Evolutionary conservation across 192 early-diverging fungal species (phyloP), one percentile per base, ranked within the genome.

Genomic region (Mortierella alpina): DNA sequence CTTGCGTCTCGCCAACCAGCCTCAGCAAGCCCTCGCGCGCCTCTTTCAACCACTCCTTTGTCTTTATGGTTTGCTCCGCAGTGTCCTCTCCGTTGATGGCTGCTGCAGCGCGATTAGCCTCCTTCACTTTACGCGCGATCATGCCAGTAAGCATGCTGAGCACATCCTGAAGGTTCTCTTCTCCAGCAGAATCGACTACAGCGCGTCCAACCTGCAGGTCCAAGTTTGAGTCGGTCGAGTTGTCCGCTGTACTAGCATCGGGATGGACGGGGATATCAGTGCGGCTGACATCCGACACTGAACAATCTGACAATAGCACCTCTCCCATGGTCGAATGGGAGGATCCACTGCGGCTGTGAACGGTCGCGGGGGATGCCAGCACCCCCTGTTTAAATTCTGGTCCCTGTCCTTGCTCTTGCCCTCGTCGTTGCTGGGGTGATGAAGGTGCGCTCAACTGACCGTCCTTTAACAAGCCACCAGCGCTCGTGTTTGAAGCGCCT

Each of bases 1-100:
- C 75, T 39, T 77, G 75, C 11, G 58, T 63, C 55, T 77, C 67
- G 14, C 75, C 75, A 18, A 77, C 75, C 3, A 77, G 57, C 39
- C 60, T 77, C 11, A 77, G 18, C 23, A 77, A 20, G 6, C 75
- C 75, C 46, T 77, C 75, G 0, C 75, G 60, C 15, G 75, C 70
- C 59, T 77, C 68, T 20, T 70, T 57, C 75, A 77, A 55, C 75
- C 75, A 79, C 46, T 61, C 23, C 48, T 62, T 64, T 0, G 75
- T 61, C 46, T 56, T 13, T 57, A 10, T 67, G 18, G n/a, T 45
- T 40, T 12, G 5, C 42, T 67, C 31, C 42, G 13, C 11, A 7
- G n/a, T 8, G 54, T 20, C 0, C n/a, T 22, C 46, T 5, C 23
- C 52, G 20, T 66, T 66, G 62, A 7, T 64, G 41, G 48, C 54